These are phyloP conservation scores for Yarrowia keelungensis DNA, from an alignment of 805 yeast species.

Conservation along the genomic window DNA sequence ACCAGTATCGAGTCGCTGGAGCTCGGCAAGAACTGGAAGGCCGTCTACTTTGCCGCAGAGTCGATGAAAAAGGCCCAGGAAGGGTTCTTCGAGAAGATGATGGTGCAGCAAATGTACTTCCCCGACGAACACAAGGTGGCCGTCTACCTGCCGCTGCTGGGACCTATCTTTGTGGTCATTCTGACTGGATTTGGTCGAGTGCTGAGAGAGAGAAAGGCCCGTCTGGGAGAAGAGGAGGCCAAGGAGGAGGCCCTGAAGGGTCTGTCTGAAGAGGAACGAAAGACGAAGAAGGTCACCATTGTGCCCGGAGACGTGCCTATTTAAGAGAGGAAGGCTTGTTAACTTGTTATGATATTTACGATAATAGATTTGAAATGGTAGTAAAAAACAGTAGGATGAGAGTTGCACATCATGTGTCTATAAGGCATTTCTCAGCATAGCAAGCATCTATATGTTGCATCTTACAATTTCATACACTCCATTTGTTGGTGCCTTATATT, in stretches of 20 bases:
- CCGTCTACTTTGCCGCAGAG: conserved; percentile 55
- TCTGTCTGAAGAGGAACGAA: background rate
- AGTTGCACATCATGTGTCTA: no score
- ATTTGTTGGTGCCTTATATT: no score
- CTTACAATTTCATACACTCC: no score
- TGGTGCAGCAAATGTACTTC: conserved; percentile 94
- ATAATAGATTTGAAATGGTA: background rate
- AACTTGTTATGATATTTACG: background rate
- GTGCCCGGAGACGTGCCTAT: conserved; percentile 10
- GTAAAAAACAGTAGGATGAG: background rate
- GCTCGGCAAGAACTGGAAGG: conserved; percentile 51
- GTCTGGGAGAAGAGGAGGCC: conserved; percentile 8
- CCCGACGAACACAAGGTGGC: conserved; percentile 97
- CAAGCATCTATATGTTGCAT: no score
- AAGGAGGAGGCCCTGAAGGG: conserved; percentile 4
- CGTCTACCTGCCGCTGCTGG: conserved; percentile 86
- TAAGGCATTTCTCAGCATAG: no score
- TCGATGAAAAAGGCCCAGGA: conserved; percentile 67
- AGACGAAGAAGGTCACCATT: conserved; percentile 7
- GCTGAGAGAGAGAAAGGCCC: conserved; percentile 43
- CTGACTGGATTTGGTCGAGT: conserved; percentile 48
- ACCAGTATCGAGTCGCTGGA: conserved; percentile 51
- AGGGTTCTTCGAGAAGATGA: conserved; percentile 91
- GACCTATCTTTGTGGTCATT: conserved; percentile 78
- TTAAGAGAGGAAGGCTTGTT: background rate